Percentiles rank a stretch among this genome's conserved stretches.
Evolutionary conservation across 108 stramenopile species (phyloP).

Genomic region (Pinguiococcus pyrenoidosus): DNA sequence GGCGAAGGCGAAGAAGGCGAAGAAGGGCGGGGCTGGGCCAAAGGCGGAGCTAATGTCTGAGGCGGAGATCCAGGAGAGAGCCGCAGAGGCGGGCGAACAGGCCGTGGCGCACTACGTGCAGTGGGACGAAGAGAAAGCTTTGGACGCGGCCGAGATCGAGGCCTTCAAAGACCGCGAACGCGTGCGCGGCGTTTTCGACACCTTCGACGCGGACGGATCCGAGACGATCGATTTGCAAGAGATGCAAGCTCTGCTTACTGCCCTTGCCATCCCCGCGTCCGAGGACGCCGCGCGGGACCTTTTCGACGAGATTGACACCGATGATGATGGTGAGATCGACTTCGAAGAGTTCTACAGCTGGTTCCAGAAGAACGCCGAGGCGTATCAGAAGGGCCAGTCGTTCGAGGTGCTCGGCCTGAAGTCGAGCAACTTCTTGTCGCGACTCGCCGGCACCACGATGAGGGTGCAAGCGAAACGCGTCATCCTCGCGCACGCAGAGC

Average conservation of each 20-base stretch:
- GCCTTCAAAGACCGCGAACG: too few relatives aligned
- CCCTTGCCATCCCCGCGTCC: conserved; percentile 14
- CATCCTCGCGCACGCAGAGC: conserved; percentile 16
- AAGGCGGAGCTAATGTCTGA: too few relatives aligned
- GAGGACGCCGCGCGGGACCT: conserved; percentile 11
- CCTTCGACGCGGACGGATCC: conserved; percentile 25
- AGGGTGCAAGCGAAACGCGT: conserved; percentile 15
- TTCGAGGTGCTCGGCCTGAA: conserved; percentile 9
- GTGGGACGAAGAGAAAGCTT: too few relatives aligned
- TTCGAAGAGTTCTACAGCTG: conserved; percentile 18
- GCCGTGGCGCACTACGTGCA: too few relatives aligned
- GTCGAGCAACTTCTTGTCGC: conserved; percentile 6
- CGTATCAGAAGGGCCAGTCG: conserved; percentile 2
- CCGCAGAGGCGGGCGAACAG: too few relatives aligned
- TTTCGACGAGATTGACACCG: conserved; percentile 18
- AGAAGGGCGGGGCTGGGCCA: too few relatives aligned
- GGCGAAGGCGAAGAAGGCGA: too few relatives aligned
- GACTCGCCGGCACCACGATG: conserved; percentile 8
- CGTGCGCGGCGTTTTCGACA: conserved; percentile 18
- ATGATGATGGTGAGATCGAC: conserved; percentile 18
- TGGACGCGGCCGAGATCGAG: too few relatives aligned
- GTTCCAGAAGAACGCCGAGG: conserved; percentile 4
- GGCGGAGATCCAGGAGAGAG: too few relatives aligned
- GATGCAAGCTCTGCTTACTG: conserved; percentile 18
- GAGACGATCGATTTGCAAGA: conserved; percentile 14